Evolutionary conservation across 2,329 filamentous ascomycete genomes (phyloP).

Genomic region (Tolypocladium album): DNA sequence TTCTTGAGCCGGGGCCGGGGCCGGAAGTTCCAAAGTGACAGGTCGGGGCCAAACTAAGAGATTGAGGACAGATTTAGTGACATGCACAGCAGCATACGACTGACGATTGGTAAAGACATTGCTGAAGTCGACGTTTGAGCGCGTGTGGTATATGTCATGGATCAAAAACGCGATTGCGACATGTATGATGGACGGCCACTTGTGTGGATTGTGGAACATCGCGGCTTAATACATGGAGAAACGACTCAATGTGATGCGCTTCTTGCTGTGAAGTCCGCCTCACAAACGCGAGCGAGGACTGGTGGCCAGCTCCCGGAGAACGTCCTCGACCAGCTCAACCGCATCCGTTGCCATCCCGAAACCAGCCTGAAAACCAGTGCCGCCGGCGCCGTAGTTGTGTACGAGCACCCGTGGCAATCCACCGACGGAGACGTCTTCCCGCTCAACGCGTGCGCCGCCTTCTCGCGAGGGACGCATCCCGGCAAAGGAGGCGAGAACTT

Average conservation of each 20-base stretch:
- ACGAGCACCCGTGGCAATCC: constrained; percentile 16
- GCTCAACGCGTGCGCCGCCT: constrained; percentile 32
- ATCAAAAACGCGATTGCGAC: too few species aligned
- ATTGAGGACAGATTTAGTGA: too few species aligned
- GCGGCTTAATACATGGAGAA: too few species aligned
- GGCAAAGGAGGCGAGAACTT: constrained; percentile 21
- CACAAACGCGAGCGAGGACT: background rate
- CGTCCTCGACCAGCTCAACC: constrained; percentile 16
- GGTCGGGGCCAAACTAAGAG: background rate
- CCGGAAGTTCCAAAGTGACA: background rate
- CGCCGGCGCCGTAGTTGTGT: constrained; percentile 34
- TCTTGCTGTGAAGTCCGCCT: too few species aligned
- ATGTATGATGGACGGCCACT: too few species aligned
- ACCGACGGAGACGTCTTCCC: constrained; percentile 19
- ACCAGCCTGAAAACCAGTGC: constrained; percentile 33
- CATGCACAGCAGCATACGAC: too few species aligned
- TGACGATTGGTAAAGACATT: background rate
- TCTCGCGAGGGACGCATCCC: constrained; percentile 24
- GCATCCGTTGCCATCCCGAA: constrained; percentile 28
- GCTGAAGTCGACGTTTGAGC: background rate
- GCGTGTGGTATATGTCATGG: background rate
- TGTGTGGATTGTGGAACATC: too few species aligned
- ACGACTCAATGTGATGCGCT: too few species aligned
- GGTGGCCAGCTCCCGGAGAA: constrained; percentile 9
- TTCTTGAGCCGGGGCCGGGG: background rate